Conservation (phyloP, 352 stramenopile species). For the Pythium insidiosum region DNA sequence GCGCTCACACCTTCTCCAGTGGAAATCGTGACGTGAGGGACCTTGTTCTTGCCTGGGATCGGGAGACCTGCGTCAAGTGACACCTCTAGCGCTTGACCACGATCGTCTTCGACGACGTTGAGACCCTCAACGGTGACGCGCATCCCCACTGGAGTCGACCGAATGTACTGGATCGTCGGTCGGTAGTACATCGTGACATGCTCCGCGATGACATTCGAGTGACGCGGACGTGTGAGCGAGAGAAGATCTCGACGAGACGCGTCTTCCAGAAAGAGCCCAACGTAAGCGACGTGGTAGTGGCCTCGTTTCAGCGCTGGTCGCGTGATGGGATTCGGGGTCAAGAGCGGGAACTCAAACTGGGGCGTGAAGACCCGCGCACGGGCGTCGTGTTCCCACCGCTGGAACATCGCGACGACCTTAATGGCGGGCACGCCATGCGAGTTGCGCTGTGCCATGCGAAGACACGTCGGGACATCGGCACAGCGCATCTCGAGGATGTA, state of each 20-base stretch:
- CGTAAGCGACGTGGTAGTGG: conserved; percentile 31
- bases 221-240: conserved; percentile 10
- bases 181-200: conserved; percentile 65
- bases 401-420: conserved; percentile 67
- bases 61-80: conserved; percentile 24
- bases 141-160: conserved; percentile 33
- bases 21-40: conserved; percentile 60
- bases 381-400: conserved; percentile 46
- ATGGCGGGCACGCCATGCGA: conserved; percentile 47
- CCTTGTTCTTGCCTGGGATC: conserved; percentile 39
- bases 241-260: conserved; percentile 26
- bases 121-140: conserved; percentile 21
- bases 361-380: conserved; percentile 27
- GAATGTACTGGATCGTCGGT: conserved; percentile 41
- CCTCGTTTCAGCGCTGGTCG: conserved; percentile 24
- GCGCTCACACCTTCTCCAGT: conserved; percentile 30
- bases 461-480: conserved; percentile 28
- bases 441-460: conserved; percentile 52
- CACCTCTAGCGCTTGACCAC: conserved; percentile 41
- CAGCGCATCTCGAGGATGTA: conserved; percentile 52
- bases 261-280: conserved; percentile 46
- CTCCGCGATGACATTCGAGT: conserved; percentile 38
- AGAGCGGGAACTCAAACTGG: conserved; percentile 31
- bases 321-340: conserved; percentile 43
- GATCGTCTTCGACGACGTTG: conserved; percentile 33